phyloP scores from a whole-genome alignment of 1,284 basidiomycete species.

The Ustilago sp. region DNA sequence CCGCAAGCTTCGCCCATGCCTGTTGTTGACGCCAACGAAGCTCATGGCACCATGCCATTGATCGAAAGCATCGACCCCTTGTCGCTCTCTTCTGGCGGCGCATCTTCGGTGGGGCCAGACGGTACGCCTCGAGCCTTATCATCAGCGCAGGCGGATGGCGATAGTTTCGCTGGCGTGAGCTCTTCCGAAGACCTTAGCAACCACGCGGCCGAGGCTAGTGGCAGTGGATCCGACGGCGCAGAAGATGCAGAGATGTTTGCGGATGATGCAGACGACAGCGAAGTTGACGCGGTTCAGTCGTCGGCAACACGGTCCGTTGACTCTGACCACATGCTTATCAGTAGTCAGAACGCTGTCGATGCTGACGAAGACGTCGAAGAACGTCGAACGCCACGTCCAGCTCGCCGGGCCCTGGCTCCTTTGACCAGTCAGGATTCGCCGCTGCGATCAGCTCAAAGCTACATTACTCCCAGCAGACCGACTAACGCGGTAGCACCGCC shows the following conservation, averaged over 20 bases:
- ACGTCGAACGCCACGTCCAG: slow-evolving; percentile 54
- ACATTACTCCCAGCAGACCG: slow-evolving; percentile 39
- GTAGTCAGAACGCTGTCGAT: slow-evolving; percentile 1
- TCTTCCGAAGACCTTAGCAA: slow-evolving; percentile 54
- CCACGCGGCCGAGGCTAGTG: slow-evolving; percentile 52
- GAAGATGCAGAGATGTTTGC: slow-evolving; percentile 65
- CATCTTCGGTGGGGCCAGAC: slow-evolving; percentile 26
- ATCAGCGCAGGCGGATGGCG: slow-evolving; percentile 11
- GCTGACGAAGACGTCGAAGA: slow-evolving; percentile 51
- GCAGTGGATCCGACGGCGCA: slow-evolving; percentile 63
- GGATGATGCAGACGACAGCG: slow-evolving; percentile 58
- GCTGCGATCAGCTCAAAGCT: slow-evolving; percentile 13
- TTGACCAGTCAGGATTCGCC: slow-evolving; percentile 36
- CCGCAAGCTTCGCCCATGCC: slow-evolving; percentile 40
- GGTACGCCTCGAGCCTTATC: slow-evolving; percentile 42
- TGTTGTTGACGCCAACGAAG: slow-evolving; percentile 30
- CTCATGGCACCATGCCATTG: slow-evolving; percentile 28
- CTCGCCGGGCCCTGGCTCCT: slow-evolving; percentile 51
- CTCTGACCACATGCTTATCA: slow-evolving; percentile 23
- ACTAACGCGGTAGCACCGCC: slow-evolving; percentile 41
- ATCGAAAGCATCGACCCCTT: slow-evolving; percentile 49
- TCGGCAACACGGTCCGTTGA: slow-evolving; percentile 23
- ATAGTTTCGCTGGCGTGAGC: slow-evolving; percentile 32
- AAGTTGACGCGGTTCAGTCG: slow-evolving; percentile 33
- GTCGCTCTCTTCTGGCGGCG: slow-evolving; percentile 28